Evolutionary conservation across 495 filamentous ascomycete species (phyloP).

Genomic region (Aspergillus affinis): DNA sequence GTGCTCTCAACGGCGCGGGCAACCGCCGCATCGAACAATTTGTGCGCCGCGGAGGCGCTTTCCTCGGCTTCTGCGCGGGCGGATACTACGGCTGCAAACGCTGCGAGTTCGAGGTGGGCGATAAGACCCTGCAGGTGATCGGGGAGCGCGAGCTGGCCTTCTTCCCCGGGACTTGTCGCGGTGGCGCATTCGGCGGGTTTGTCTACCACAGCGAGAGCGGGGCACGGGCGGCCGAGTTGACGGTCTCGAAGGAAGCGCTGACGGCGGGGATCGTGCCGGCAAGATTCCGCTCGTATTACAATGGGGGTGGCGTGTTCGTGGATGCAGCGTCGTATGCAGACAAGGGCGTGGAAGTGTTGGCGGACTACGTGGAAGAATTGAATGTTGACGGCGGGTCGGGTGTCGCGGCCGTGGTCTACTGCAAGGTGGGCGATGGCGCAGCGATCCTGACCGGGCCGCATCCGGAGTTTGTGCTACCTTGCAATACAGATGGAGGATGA

Average conservation of each 20-base stretch:
- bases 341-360: conserved; percentile 74
- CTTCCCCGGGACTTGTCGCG: conserved; percentile 82
- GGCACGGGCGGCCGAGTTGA: conserved; percentile 68
- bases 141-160: conserved; percentile 85
- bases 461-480: conserved; percentile 70
- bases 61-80: conserved; percentile 91
- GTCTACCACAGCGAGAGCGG: conserved; percentile 88
- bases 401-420: conserved; percentile 79
- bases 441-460: conserved; percentile 86
- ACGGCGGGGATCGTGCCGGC: conserved; percentile 54
- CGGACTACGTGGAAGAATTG: conserved; percentile 74
- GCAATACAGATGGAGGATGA: not conserved
- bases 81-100: conserved; percentile 81
- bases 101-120: conserved; percentile 91
- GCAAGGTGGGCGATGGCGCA: conserved; percentile 80
- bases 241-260: conserved; percentile 62
- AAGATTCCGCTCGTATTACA: conserved; percentile 79
- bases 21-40: conserved; percentile 82
- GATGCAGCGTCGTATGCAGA: conserved; percentile 64
- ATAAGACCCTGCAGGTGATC: conserved; percentile 78
- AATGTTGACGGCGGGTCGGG: conserved; percentile 72
- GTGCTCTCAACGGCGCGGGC: conserved; percentile 81
- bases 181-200: conserved; percentile 87
- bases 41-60: conserved; percentile 80
- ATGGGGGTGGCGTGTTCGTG: conserved; percentile 94